phyloP scores from a whole-genome alignment of 768 basidiomycete genomes.

The Rubroboletus pulcherrimus region DNA sequence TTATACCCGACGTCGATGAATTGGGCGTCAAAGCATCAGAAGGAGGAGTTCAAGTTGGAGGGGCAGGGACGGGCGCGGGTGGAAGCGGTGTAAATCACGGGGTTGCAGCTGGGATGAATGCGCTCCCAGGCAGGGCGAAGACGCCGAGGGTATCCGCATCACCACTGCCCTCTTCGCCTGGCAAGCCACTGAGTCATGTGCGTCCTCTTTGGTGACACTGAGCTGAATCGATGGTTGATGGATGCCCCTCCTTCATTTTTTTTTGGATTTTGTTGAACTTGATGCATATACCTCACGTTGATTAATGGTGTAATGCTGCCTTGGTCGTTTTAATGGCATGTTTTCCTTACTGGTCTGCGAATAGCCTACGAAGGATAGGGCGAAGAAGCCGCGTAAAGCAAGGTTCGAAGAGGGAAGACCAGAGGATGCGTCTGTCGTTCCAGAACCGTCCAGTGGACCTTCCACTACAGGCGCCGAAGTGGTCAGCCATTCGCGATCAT shows the following conservation, averaged over 20 bases:
- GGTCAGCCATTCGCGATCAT: neutral
- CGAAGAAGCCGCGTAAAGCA: slow-evolving; percentile 60
- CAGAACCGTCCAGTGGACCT: neutral
- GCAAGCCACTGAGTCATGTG: slow-evolving; percentile 80
- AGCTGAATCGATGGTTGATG: slow-evolving; percentile 45
- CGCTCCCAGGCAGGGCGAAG: slow-evolving; percentile 14
- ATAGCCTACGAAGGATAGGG: slow-evolving; percentile 74
- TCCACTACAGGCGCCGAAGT: neutral
- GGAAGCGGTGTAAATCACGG: slow-evolving; percentile 16
- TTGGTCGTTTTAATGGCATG: slow-evolving; percentile 25
- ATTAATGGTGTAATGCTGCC: slow-evolving; percentile 32
- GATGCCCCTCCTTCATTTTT: slow-evolving; percentile 12
- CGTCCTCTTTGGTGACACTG: slow-evolving; percentile 70
- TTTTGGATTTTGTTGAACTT: slow-evolving; percentile 9
- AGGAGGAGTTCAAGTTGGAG: slow-evolving; percentile 41
- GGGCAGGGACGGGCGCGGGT: neutral
- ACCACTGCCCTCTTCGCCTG: slow-evolving; percentile 42
- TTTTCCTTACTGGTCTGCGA: slow-evolving; percentile 17
- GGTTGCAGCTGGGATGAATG: slow-evolving; percentile 15
- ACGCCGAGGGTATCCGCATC: slow-evolving; percentile 21
- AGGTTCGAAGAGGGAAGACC: slow-evolving; percentile 17
- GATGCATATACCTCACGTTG: slow-evolving; percentile 26
- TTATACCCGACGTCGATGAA: slow-evolving; percentile 35
- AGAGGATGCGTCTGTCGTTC: neutral
- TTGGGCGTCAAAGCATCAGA: slow-evolving; percentile 40